A percentile compares a stretch with the other conserved stretches of the same genome.
Evolutionary conservation across 345 rosid genomes (phyloP).

Genomic region (Syzygium jambos): DNA sequence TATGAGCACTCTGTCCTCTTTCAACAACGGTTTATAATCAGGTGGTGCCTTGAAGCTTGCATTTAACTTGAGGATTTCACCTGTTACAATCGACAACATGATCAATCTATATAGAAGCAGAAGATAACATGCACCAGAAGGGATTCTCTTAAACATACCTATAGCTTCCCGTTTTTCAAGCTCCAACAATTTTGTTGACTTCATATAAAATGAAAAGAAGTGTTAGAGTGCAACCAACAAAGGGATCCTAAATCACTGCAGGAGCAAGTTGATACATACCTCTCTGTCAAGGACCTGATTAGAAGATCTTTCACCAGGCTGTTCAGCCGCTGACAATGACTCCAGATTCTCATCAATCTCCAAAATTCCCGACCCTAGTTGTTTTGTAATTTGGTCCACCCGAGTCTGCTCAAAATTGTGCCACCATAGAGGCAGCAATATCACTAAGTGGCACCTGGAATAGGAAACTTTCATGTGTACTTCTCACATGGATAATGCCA

Average conservation of each 20-base stretch:
- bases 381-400: constrained; percentile 62
- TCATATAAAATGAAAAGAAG: constrained; percentile 18
- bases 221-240: constrained; percentile 1
- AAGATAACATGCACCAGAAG: background rate
- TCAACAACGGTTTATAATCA: constrained; percentile 74
- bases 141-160: constrained; percentile 30
- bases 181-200: constrained; percentile 53
- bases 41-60: constrained; percentile 78
- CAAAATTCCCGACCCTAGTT: constrained; percentile 46
- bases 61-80: constrained; percentile 77
- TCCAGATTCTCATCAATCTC: constrained; percentile 24
- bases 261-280: constrained; percentile 19
- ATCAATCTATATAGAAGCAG: background rate
- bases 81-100: constrained; percentile 24
- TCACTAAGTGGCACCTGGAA: constrained; percentile 73
- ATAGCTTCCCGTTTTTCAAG: constrained; percentile 71
- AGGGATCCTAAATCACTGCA: background rate
- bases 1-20: constrained; percentile 66
- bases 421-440: constrained; percentile 42
- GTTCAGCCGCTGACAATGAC: constrained; percentile 16
- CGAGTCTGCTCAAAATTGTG: constrained; percentile 89
- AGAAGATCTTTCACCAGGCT: constrained; percentile 15
- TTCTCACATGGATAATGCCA: constrained; percentile 29
- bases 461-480: constrained; percentile 50
- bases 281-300: constrained; percentile 16